A percentile compares a stretch with the other conserved stretches of the same genome.
Conservation (phyloP, 345 rosid species). For the Carallia pectinifolia region DNA sequence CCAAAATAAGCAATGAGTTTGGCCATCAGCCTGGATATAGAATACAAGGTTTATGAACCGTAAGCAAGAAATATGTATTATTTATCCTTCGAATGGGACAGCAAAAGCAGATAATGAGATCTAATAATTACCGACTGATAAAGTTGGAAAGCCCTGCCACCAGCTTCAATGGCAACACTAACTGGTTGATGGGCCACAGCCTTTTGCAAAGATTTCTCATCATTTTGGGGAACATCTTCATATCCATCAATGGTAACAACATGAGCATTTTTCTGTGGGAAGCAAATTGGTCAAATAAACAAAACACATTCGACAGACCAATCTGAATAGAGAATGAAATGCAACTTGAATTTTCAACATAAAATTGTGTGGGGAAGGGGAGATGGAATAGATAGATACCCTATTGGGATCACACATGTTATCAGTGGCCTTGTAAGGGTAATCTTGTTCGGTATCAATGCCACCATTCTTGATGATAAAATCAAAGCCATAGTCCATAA, state of each 20-base stretch:
- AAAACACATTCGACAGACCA: not conserved
- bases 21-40: too few relatives aligned
- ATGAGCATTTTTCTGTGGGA: constrained; percentile 23
- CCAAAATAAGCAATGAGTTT: too few relatives aligned
- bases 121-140: constrained; percentile 19
- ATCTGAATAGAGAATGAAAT: not conserved
- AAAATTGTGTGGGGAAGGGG: not conserved
- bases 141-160: constrained; percentile 30
- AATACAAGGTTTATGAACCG: too few relatives aligned
- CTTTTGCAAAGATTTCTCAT: constrained; percentile 27
- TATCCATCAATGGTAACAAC: constrained; percentile 32
- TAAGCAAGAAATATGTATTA: too few relatives aligned
- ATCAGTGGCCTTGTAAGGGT: constrained; percentile 27
- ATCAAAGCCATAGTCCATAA: constrained; percentile 35
- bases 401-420: constrained; percentile 19
- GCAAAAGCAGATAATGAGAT: not conserved
- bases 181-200: constrained; percentile 33
- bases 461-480: constrained; percentile 32
- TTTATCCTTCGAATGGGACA: not conserved
- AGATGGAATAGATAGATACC: constrained; percentile 14
- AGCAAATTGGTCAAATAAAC: not conserved
- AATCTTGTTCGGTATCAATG: constrained; percentile 26
- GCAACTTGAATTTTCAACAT: too few relatives aligned
- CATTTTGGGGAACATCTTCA: constrained; percentile 28
- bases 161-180: constrained; percentile 36